Evolutionary conservation across 2,329 filamentous ascomycete genomes (phyloP).

Genomic region (Pseudogymnoascus sp.): DNA sequence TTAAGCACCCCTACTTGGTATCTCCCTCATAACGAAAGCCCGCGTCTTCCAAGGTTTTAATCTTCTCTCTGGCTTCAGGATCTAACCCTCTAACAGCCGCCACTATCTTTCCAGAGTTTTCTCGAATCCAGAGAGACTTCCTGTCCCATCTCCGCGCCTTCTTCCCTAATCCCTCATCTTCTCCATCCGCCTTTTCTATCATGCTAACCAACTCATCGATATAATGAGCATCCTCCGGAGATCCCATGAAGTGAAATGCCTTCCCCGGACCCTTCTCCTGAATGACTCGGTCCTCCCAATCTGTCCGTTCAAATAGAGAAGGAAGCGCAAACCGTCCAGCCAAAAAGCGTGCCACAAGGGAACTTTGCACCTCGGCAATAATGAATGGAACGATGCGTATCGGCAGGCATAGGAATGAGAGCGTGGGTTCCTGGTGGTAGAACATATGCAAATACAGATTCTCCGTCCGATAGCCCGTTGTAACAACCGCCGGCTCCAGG

Average conservation of each 20-base stretch:
- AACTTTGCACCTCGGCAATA: conserved; percentile 67
- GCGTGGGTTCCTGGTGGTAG: conserved; percentile 63
- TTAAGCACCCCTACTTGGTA: conserved; percentile 25
- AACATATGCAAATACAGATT: conserved; percentile 75
- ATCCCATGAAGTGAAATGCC: conserved; percentile 41
- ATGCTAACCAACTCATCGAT: conserved; percentile 50
- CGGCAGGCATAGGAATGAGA: conserved; percentile 67
- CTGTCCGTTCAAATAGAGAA: conserved; percentile 50
- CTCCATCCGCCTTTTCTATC: background rate
- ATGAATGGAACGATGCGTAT: conserved; percentile 87
- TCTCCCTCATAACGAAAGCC: conserved; percentile 56
- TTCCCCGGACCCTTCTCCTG: conserved; percentile 34
- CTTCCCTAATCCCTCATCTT: background rate
- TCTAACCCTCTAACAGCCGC: conserved; percentile 32
- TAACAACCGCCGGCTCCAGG: conserved; percentile 47
- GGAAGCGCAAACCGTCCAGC: conserved; percentile 62
- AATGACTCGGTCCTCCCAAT: conserved; percentile 50
- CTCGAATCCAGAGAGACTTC: background rate
- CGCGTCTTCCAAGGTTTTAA: conserved; percentile 53
- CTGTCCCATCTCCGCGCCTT: background rate
- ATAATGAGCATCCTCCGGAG: conserved; percentile 56
- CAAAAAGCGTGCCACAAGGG: conserved; percentile 69
- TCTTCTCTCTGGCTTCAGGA: conserved; percentile 55
- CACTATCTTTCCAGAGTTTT: background rate
- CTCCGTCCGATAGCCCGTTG: conserved; percentile 59